Percentiles rank a stretch among this genome's conserved stretches.
phyloP scores from a whole-genome alignment of 2,329 filamentous ascomycete genomes.

The Colletotrichum lini region DNA sequence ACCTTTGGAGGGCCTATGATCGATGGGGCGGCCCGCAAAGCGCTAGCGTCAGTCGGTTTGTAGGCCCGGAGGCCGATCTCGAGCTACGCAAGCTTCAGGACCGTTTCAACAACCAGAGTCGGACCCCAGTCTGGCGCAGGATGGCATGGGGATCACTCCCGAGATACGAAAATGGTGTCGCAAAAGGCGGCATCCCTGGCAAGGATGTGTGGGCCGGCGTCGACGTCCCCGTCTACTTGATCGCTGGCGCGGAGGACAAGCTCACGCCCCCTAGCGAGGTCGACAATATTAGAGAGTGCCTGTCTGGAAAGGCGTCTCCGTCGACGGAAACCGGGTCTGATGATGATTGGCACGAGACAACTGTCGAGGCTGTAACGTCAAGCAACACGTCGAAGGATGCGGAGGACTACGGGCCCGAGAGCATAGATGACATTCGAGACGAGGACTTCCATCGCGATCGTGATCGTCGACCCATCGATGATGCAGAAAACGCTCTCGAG shows the following conservation, averaged over 20 bases:
- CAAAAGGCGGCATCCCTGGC: constrained; percentile 77
- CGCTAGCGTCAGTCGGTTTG: constrained; percentile 83
- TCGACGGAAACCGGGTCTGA: constrained; percentile 41
- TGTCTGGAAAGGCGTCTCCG: constrained; percentile 23
- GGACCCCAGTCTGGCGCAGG: constrained; percentile 84
- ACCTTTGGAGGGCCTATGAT: constrained; percentile 84
- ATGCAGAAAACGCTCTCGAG: constrained; percentile 56
- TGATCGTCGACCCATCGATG: constrained; percentile 47
- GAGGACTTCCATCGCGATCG: constrained; percentile 54
- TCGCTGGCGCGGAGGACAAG: constrained; percentile 83
- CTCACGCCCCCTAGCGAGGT: constrained; percentile 82
- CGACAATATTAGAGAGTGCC: constrained; percentile 70
- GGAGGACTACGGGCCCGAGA: constrained; percentile 52
- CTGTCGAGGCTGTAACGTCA: constrained; percentile 66
- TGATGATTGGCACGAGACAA: constrained; percentile 48
- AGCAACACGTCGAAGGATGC: constrained; percentile 54
- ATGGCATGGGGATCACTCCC: constrained; percentile 83
- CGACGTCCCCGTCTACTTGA: constrained; percentile 80
- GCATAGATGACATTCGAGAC: constrained; percentile 56
- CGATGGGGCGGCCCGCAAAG: constrained; percentile 83
- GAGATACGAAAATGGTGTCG: constrained; percentile 65
- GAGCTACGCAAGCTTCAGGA: constrained; percentile 78
- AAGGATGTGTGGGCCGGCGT: constrained; percentile 80
- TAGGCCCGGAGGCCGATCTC: constrained; percentile 75
- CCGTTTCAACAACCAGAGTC: constrained; percentile 86